phyloP scores from a whole-genome alignment of 2,329 filamentous ascomycete species.

The Aspergillus piperis region DNA sequence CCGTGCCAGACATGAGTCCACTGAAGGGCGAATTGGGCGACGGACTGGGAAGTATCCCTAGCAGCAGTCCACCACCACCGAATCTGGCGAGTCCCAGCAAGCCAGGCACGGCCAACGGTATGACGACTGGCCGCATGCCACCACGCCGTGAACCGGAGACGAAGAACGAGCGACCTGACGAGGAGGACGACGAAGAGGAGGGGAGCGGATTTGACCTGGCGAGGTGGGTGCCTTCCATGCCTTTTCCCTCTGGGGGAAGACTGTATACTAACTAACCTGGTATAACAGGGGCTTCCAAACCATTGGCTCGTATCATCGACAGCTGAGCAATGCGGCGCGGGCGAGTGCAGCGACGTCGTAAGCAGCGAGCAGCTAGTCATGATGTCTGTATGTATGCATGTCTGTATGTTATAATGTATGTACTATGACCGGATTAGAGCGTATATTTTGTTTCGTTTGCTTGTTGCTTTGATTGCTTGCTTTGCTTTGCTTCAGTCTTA shows the following conservation, averaged over 20 bases:
- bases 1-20: slow-evolving; percentile 49
- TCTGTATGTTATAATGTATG: slow-evolving; percentile 3
- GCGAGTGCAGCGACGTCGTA: slow-evolving; percentile 35
- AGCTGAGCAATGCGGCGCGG: slow-evolving; percentile 42
- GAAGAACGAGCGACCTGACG: slow-evolving; percentile 31
- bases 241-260: background rate
- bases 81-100: slow-evolving; percentile 50
- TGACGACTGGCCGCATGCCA: slow-evolving; percentile 32
- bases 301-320: slow-evolving; percentile 50
- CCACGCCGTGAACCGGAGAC: slow-evolving; percentile 36
- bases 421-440: background rate
- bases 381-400: slow-evolving; percentile 3
- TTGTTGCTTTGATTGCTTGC: too few species aligned
- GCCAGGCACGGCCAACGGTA: slow-evolving; percentile 36
- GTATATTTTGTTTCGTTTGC: background rate
- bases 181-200: slow-evolving; percentile 40
- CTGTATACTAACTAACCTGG: slow-evolving; percentile 4
- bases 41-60: slow-evolving; percentile 43
- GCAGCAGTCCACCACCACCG: slow-evolving; percentile 51
- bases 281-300: slow-evolving; percentile 48
- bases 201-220: slow-evolving; percentile 50
- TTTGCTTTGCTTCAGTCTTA: too few species aligned
- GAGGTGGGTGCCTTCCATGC: slow-evolving; percentile 36
- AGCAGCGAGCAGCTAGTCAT: background rate
- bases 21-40: slow-evolving; percentile 46